A percentile compares a stretch with the other conserved stretches of the same genome.
Conservation (phyloP, 345 rosid genomes). For the Hibiscus mutabilis region DNA sequence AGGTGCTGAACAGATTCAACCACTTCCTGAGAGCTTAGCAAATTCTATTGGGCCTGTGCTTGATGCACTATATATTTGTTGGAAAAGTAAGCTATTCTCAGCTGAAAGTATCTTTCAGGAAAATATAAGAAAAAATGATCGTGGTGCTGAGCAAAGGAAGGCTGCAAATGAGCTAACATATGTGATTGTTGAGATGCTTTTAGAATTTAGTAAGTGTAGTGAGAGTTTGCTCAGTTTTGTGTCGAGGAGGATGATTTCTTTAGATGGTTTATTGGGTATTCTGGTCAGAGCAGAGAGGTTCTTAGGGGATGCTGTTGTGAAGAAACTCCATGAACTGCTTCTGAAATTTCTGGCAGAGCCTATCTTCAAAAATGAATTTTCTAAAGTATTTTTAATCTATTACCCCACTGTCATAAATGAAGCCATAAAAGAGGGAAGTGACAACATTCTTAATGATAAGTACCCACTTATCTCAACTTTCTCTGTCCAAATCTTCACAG, state of each 20-base stretch:
- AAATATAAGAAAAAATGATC: constrained; percentile 27
- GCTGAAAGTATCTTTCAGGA: constrained; percentile 36
- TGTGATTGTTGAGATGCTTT: constrained; percentile 68
- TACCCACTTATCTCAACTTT: constrained; percentile 56
- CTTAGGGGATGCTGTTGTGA: constrained; percentile 35
- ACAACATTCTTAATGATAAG: constrained; percentile 25
- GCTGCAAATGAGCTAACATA: constrained; percentile 60
- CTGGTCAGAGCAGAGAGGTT: constrained; percentile 75
- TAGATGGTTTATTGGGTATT: constrained; percentile 55
- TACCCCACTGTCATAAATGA: constrained; percentile 64
- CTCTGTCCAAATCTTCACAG: constrained; percentile 94
- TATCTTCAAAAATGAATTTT: constrained; percentile 75
- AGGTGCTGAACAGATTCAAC: constrained; percentile 90
- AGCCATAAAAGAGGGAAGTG: constrained; percentile 45
- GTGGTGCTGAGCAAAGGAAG: constrained; percentile 25
- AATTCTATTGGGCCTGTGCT: constrained; percentile 67
- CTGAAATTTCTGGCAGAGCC: constrained; percentile 88
- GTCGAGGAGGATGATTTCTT: constrained; percentile 51
- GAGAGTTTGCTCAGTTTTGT: constrained; percentile 93
- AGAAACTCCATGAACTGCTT: constrained; percentile 68
- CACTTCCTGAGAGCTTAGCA: constrained; percentile 60
- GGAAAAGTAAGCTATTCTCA: constrained; percentile 52
- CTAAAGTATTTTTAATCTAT: constrained; percentile 68
- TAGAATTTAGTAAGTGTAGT: constrained; percentile 64
- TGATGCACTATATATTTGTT: constrained; percentile 53